Evolutionary conservation across 768 basidiomycete genomes (phyloP).

Genomic region (Kwoniella sp.): DNA sequence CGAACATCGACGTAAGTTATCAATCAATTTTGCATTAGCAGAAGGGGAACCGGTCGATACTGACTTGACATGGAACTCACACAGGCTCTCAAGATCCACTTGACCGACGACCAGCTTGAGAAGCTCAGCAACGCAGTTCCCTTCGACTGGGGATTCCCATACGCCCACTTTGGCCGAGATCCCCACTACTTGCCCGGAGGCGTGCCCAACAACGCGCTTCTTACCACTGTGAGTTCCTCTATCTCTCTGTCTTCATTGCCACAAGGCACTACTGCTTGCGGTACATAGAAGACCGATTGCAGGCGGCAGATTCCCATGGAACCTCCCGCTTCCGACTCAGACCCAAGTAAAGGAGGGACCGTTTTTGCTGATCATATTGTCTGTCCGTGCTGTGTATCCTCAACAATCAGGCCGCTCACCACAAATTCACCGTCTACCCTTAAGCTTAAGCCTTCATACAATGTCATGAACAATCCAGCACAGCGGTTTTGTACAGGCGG

Average conservation of each 20-base stretch:
- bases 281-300: too few relatives aligned
- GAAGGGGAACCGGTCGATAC: too few relatives aligned
- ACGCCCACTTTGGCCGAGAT: constrained; percentile 21
- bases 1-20: constrained; percentile 26
- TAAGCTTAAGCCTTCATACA: background rate
- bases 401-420: constrained; percentile 7
- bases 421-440: constrained; percentile 4
- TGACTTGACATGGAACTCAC: too few relatives aligned
- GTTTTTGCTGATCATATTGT: background rate
- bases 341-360: too few relatives aligned
- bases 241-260: too few relatives aligned
- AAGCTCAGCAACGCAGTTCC: constrained; percentile 40
- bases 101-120: constrained; percentile 41
- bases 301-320: too few relatives aligned
- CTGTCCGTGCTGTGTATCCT: too few relatives aligned
- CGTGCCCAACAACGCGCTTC: constrained; percentile 4
- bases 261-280: too few relatives aligned
- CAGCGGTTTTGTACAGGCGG: too few relatives aligned
- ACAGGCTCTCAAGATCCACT: constrained; percentile 35
- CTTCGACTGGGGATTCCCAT: constrained; percentile 38
- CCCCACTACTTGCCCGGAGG: constrained; percentile 24
- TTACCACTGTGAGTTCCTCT: constrained; percentile 14
- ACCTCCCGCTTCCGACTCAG: too few relatives aligned
- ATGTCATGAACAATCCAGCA: too few relatives aligned
- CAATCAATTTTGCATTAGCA: too few relatives aligned